These are phyloP conservation scores for Xerocomellus dryophilus DNA, from an alignment of 768 basidiomycete genomes.

Conservation along the genomic window DNA sequence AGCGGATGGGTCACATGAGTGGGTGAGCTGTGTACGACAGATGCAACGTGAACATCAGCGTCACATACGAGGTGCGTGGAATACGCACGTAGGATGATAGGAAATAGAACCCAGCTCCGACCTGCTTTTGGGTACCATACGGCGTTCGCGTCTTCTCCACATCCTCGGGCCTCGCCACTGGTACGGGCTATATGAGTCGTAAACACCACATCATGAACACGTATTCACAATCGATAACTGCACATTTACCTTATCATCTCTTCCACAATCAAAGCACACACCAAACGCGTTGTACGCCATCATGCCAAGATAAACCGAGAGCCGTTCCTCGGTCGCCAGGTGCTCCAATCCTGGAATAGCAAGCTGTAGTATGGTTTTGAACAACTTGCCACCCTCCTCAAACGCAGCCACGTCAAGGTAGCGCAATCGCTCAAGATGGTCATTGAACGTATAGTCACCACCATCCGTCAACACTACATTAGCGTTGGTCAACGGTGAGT, in stretches of 20 bases:
- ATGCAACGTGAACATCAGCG: background rate
- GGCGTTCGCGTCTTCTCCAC: conserved; percentile 75
- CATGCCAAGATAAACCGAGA: conserved; percentile 60
- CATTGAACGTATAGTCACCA: conserved; percentile 60
- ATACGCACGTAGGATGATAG: conserved; percentile 67
- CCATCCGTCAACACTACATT: conserved; percentile 37
- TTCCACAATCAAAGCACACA: conserved; percentile 61
- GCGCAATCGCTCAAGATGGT: conserved; percentile 75
- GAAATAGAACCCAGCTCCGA: conserved; percentile 72
- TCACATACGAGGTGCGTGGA: background rate
- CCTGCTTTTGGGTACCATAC: conserved; percentile 68
- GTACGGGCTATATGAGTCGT: conserved; percentile 42
- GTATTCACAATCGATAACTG: background rate
- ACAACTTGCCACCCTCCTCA: conserved; percentile 47
- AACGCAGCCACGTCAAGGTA: conserved; percentile 55
- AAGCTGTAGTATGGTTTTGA: conserved; percentile 53
- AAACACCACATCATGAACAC: background rate
- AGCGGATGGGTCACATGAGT: conserved; percentile 72
- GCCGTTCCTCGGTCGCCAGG: conserved; percentile 62
- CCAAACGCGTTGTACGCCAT: conserved; percentile 79
- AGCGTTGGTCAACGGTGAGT: conserved; percentile 6
- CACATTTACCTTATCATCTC: conserved; percentile 62
- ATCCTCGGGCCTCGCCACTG: conserved; percentile 60
- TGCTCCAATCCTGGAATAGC: conserved; percentile 73
- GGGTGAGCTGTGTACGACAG: conserved; percentile 44